Evolutionary conservation across 2,329 filamentous ascomycete species (phyloP).

Genomic region (Epichloe coenophiala): DNA sequence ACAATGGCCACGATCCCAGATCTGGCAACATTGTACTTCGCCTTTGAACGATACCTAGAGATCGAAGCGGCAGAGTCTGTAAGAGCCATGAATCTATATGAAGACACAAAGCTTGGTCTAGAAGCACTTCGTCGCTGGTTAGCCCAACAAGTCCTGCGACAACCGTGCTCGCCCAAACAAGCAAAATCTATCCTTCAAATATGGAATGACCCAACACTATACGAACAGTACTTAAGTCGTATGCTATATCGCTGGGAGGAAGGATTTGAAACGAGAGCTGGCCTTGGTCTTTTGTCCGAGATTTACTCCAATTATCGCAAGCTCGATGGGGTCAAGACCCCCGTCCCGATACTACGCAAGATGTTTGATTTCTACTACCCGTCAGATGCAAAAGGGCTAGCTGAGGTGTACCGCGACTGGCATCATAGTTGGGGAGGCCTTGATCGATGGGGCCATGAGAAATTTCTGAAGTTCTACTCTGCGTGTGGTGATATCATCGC

Average conservation of each 20-base stretch:
- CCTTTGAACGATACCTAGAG: slow-evolving; percentile 20
- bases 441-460: slow-evolving; percentile 31
- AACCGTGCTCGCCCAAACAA: slow-evolving; percentile 20
- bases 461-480: slow-evolving; percentile 36
- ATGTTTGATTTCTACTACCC: slow-evolving; percentile 31
- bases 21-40: slow-evolving; percentile 19
- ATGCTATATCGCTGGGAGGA: slow-evolving; percentile 18
- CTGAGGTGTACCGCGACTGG: slow-evolving; percentile 37
- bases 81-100: slow-evolving; percentile 11
- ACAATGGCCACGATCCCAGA: slow-evolving; percentile 14
- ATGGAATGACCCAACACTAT: slow-evolving; percentile 25
- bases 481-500: slow-evolving; percentile 30
- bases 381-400: slow-evolving; percentile 26
- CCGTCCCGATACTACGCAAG: slow-evolving; percentile 25
- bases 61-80: slow-evolving; percentile 13
- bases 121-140: slow-evolving; percentile 17
- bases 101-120: slow-evolving; percentile 12
- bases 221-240: slow-evolving; percentile 28
- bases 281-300: slow-evolving; percentile 20
- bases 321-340: slow-evolving; percentile 24
- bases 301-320: slow-evolving; percentile 34
- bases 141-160: slow-evolving; percentile 17
- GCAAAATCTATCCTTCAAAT: slow-evolving; percentile 26
- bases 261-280: slow-evolving; percentile 16
- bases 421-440: slow-evolving; percentile 25